Percentiles rank a stretch among this genome's conserved stretches.
These are phyloP conservation scores for Mediolabrus comicus DNA, from an alignment of 108 stramenopile genomes.

Conservation along the genomic window DNA sequence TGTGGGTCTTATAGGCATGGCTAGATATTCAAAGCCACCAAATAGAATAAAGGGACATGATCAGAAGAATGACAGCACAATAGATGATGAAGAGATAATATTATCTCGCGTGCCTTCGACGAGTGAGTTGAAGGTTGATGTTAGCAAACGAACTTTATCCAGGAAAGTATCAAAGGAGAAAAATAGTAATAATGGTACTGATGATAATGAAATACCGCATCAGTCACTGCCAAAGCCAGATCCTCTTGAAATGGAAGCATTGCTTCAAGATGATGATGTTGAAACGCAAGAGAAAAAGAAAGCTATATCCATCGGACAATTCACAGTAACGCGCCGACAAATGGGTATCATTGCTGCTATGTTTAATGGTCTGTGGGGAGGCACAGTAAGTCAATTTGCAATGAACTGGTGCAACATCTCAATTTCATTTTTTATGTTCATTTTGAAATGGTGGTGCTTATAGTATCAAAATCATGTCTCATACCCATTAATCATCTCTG, in stretches of 20 bases:
- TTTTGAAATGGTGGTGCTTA: too few species aligned
- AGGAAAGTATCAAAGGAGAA: not conserved
- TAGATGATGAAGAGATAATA: slow-evolving; percentile 1
- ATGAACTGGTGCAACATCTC: not conserved
- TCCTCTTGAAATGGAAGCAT: slow-evolving; percentile 22
- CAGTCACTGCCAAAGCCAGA: not conserved
- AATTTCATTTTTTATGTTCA: not conserved
- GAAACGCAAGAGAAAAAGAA: not conserved
- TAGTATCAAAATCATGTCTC: too few species aligned
- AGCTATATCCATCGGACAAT: slow-evolving; percentile 26
- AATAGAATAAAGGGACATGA: not conserved
- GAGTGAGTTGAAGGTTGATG: slow-evolving; percentile 6
- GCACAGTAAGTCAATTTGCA: too few species aligned
- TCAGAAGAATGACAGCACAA: not conserved
- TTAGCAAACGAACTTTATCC: not conserved
- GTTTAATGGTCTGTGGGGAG: slow-evolving; percentile 66
- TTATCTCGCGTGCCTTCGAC: not conserved
- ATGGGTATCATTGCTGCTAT: slow-evolving; percentile 65
- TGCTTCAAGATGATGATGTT: not conserved
- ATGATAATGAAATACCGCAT: not conserved
- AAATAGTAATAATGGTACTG: not conserved
- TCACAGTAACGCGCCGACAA: slow-evolving; percentile 45
- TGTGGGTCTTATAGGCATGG: slow-evolving; percentile 30
- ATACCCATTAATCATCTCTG: too few species aligned
- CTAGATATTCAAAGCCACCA: slow-evolving; percentile 17